Base-by-base conservation (phyloP, 2,329 filamentous ascomycete species). In the Sodiomyces alkalinus region DNA sequence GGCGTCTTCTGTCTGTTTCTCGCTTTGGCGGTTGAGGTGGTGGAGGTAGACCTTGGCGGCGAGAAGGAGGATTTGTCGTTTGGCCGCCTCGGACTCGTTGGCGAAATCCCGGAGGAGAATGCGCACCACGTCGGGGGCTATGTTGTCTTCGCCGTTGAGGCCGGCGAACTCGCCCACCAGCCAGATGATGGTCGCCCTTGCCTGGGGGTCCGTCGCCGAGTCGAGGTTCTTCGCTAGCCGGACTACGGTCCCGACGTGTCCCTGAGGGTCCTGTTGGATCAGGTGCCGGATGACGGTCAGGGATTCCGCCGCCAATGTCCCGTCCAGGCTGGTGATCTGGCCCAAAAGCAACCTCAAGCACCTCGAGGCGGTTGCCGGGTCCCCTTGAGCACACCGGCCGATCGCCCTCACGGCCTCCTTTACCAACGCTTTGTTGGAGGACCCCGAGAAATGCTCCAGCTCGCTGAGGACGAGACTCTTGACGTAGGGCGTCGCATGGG, bases 1-100 rank as follows among this genome's bases (percentile, higher is more conserved):
- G 27, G 55, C 45, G 2, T 46, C 36, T 15, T 52, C 51, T 27
- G 51, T 49, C 20, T 51, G 48, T 6, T 39, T 36, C 40, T 67
- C 54, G 37, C 60, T 56, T 44, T 70, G 63, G 34, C 69, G 64
- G 44, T 83, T 83, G 21, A 96, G 53, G 46, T 92, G 73, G 43
- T 96, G 83, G 11, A 96, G 65, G 46, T 96, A 96, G 2, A 96
- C 85, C 47, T 96, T 96, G n/a, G 90, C 87, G 6, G 81, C 90
- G 3, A 98, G 64, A 1, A 98, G 63, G 11, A 98, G 66, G 38
- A 96, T 92, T 49, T 98, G 90, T 33, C 85, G 67, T 50, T 92
- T 93, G 9, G 83, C 85, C 17, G 76, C 64, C 46, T 94, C 85
- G 2, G 75, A 74, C 53, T 98, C 90, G 35, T 75, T 73, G 2